Evolutionary conservation across 2,329 filamentous ascomycete species (phyloP).

Genomic region (Ceratocystiopsis minuta): DNA sequence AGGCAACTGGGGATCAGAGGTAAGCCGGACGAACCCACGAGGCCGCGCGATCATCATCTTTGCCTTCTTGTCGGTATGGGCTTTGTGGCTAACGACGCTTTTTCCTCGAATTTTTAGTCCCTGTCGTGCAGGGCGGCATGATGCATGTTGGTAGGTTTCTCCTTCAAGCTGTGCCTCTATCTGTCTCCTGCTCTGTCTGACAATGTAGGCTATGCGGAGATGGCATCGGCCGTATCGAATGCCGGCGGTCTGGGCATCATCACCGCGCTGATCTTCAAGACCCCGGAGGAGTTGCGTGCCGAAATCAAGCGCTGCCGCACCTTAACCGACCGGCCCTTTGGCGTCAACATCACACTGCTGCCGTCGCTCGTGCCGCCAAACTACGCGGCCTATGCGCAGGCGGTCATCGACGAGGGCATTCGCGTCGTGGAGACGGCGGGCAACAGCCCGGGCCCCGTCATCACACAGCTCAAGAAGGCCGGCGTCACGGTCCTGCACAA

Average conservation of each 20-base stretch:
- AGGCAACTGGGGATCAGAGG: slow-evolving; percentile 35
- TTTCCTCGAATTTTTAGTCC: slow-evolving; percentile 34
- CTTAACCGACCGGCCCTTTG: slow-evolving; percentile 68
- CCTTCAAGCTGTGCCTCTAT: neutral
- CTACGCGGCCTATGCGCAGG: slow-evolving; percentile 80
- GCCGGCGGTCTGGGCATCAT: slow-evolving; percentile 71
- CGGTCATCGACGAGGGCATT: slow-evolving; percentile 84
- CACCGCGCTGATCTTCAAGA: slow-evolving; percentile 81
- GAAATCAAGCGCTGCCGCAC: slow-evolving; percentile 77
- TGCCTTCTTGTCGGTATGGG: too few species aligned
- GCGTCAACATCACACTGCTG: slow-evolving; percentile 86
- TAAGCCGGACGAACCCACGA: slow-evolving; percentile 2
- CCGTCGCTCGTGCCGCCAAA: slow-evolving; percentile 79
- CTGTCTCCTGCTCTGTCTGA: neutral
- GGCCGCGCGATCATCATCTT: too few species aligned
- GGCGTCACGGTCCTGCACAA: slow-evolving; percentile 78
- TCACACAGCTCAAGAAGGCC: slow-evolving; percentile 67
- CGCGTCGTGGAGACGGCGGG: slow-evolving; percentile 49
- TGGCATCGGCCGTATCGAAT: slow-evolving; percentile 60
- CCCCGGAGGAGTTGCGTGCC: slow-evolving; percentile 76
- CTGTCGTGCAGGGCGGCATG: slow-evolving; percentile 75
- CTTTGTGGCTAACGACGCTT: slow-evolving; percentile 10
- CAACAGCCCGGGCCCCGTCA: slow-evolving; percentile 66
- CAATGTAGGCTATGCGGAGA: slow-evolving; percentile 52
- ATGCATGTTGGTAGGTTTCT: slow-evolving; percentile 14